Percentiles rank a stretch among this genome's conserved stretches.
Conservation (phyloP, 1,139 yeast genomes). For the Lizanozyma gosingica region DNA sequence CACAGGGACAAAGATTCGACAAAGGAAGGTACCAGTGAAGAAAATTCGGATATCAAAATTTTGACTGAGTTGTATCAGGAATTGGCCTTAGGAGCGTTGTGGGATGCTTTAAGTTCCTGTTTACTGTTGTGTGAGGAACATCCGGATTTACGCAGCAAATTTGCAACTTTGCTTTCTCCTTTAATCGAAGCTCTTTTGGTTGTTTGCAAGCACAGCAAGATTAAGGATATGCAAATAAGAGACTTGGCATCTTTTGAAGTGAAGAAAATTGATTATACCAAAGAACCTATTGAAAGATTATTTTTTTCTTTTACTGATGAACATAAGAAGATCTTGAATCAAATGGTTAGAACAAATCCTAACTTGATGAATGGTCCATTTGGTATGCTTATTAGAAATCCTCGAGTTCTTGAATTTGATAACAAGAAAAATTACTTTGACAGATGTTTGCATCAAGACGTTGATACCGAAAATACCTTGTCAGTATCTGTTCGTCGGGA, state of each 20-base stretch:
- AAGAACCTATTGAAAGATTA: constrained; percentile 69
- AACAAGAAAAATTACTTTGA: constrained; percentile 85
- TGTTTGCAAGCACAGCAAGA: constrained; percentile 81
- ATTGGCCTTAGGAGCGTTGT: constrained; percentile 66
- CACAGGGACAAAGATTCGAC: constrained; percentile 13
- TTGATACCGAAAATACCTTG: constrained; percentile 39
- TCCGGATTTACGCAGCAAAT: constrained; percentile 36
- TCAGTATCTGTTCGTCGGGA: constrained; percentile 73
- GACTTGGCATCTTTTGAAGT: constrained; percentile 55
- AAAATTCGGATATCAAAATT: constrained; percentile 16
- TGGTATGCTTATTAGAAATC: constrained; percentile 80
- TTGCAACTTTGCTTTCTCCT: constrained; percentile 80
- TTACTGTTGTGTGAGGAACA: constrained; percentile 50
- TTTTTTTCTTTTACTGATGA: constrained; percentile 86
- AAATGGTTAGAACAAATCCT: constrained; percentile 87
- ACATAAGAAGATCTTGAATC: constrained; percentile 82
- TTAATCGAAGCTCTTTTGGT: constrained; percentile 91
- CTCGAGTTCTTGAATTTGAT: constrained; percentile 88
- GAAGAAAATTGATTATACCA: constrained; percentile 54
- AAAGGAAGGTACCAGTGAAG: constrained; percentile 15
- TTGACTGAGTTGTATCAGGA: constrained; percentile 56
- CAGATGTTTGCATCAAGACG: constrained; percentile 49
- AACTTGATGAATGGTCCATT: constrained; percentile 96
- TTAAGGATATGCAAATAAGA: constrained; percentile 52
- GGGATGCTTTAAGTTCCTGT: constrained; percentile 84